Evolutionary conservation across 148 eudicot species (phyloP), one percentile per base, ranked within the genome.

Genomic region (Vaccinium macrocarpon): DNA sequence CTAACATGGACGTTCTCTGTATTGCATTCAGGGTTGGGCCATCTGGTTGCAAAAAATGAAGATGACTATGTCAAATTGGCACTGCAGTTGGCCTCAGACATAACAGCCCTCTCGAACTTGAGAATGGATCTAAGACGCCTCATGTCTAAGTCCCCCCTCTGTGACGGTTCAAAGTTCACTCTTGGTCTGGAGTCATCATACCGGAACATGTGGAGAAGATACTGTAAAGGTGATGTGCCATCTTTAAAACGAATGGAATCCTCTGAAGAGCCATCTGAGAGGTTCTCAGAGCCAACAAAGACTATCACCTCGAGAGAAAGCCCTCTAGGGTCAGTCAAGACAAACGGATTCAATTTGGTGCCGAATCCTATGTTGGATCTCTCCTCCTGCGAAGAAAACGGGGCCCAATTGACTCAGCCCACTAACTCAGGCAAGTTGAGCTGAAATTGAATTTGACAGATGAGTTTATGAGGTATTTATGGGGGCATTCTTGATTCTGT

Each of bases 191-290:
- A 97, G 85, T 89, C 91, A 16, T 76, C 88, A 50, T 97, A 92
- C 85, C 88, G 98, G 82, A 85, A 89, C 59, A 92, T 97, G 89
- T 97, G 99, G 99, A 87, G 82, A 38, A 88, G 94, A 27, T 97
- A 95, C 88, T 97, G 99, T 83, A 87, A 90, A 76, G 98, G 96
- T n/a, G 93, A 97, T 12, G 95, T 93, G 59, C 99, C 99, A 56
- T 93, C 96, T 85, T 76, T 87, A 76, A 94, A 83, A 84, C 90
- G 80, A 68, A 88, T 97, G 84, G 93, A 94, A 74, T 70, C 84
- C 50, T 83, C 88, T 2, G 87, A 88, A 61, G 90, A 87, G 84
- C 82, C 82, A 6, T 80, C 82, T 78, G 74, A 81, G 35, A 72
- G 81, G 56, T 50, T 68, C 6, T 19, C 83, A 19, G 90, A 90